Conservation (phyloP, 176 grass and related monocot genomes). For the Raddia distichophylla region DNA sequence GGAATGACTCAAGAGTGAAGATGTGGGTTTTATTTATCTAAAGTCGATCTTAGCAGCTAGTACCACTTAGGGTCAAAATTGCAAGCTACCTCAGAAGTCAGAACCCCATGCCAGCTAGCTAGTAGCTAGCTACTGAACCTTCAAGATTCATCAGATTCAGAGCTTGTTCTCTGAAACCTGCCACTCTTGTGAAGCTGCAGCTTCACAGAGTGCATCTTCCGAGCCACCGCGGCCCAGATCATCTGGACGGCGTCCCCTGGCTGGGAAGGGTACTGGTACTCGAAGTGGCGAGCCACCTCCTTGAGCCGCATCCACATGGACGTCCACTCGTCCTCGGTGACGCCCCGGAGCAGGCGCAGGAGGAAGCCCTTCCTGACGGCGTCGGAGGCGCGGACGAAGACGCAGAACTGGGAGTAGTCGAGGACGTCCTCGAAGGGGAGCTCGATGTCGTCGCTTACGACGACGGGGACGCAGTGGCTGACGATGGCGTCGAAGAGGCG, state of each 20-base stretch:
- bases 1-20: background rate
- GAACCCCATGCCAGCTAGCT: background rate
- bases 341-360: constrained; percentile 49
- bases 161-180: constrained; percentile 42
- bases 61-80: background rate
- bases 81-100: constrained; percentile 14
- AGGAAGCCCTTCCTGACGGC: constrained; percentile 54
- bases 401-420: constrained; percentile 86
- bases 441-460: constrained; percentile 87
- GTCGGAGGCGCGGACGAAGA: constrained; percentile 72
- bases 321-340: constrained; percentile 51
- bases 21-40: constrained; percentile 30
- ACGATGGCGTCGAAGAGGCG: constrained; percentile 87
- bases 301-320: constrained; percentile 62
- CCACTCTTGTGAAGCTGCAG: constrained; percentile 61
- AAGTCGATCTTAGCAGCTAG: background rate
- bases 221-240: constrained; percentile 71
- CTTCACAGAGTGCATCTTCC: constrained; percentile 67
- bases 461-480: constrained; percentile 75
- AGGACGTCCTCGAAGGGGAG: constrained; percentile 83
- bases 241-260: constrained; percentile 74
- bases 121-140: background rate
- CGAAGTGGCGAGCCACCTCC: constrained; percentile 73
- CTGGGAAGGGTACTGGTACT: constrained; percentile 66
- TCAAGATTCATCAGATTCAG: constrained; percentile 47